Evolutionary conservation across 345 rosid species (phyloP).

Genomic region (Geranium brycei): DNA sequence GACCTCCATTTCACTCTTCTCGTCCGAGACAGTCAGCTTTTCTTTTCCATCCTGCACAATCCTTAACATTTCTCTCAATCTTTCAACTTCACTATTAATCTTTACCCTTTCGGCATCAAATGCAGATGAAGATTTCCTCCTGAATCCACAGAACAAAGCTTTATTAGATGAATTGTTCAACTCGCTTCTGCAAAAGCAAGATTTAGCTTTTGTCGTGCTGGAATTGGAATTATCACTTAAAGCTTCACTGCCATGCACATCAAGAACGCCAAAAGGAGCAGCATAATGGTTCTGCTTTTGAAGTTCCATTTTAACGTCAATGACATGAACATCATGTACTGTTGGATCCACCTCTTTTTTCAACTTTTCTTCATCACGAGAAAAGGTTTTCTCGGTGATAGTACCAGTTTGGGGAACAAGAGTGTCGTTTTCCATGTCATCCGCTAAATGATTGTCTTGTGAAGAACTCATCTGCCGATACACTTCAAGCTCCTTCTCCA

Average conservation of each 20-base stretch:
- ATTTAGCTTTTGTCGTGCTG: neutral
- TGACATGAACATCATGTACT: constrained; percentile 59
- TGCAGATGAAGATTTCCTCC: constrained; percentile 1
- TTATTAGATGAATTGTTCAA: too few relatives aligned
- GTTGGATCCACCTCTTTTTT: constrained; percentile 19
- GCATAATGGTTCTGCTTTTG: constrained; percentile 5
- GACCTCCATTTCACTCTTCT: constrained; percentile 26
- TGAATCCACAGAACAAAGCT: constrained; percentile 6
- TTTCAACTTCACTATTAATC: constrained; percentile 41
- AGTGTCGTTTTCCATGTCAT: too few relatives aligned
- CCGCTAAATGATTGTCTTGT: constrained; percentile 12
- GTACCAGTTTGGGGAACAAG: too few relatives aligned
- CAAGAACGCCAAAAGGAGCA: too few relatives aligned
- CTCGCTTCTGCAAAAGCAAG: neutral
- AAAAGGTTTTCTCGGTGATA: too few relatives aligned
- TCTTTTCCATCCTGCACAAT: constrained; percentile 35
- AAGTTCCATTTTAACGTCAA: constrained; percentile 31
- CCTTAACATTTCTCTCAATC: constrained; percentile 36
- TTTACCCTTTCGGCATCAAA: too few relatives aligned
- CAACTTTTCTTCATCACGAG: too few relatives aligned
- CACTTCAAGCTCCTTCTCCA: constrained; percentile 70
- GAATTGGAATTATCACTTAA: too few relatives aligned
- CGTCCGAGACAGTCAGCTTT: constrained; percentile 24
- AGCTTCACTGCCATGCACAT: too few relatives aligned
- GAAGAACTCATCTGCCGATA: constrained; percentile 37